Conservation (phyloP, 768 basidiomycete species). For the Mrakia gelida region DNA sequence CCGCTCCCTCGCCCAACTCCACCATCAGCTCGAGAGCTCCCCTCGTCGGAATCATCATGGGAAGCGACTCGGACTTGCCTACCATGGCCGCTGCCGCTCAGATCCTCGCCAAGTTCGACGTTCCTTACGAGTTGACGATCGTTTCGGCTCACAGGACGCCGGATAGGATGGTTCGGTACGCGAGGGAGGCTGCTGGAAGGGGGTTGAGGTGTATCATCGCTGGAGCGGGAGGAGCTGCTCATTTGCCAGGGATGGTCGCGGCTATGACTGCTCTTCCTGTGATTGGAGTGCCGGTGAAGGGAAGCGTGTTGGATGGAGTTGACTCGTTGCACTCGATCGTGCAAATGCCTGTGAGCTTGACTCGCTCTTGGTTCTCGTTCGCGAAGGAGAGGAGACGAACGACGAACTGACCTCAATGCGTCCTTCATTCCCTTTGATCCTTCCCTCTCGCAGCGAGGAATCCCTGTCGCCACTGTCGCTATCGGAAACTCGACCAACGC, state of each 20-base stretch:
- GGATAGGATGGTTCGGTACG: slow-evolving; percentile 74
- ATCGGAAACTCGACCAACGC: slow-evolving; percentile 95
- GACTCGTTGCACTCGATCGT: slow-evolving; percentile 97
- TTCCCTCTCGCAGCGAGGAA: slow-evolving; percentile 65
- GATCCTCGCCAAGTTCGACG: slow-evolving; percentile 70
- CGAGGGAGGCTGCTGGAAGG: slow-evolving; percentile 58
- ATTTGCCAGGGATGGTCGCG: slow-evolving; percentile 97
- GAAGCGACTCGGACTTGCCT: slow-evolving; percentile 95
- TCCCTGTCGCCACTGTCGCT: slow-evolving; percentile 94
- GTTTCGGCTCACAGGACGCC: slow-evolving; percentile 97
- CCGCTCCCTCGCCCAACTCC: slow-evolving; percentile 49
- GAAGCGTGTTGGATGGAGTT: slow-evolving; percentile 86
- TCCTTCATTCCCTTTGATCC: neutral
- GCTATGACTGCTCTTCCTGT: slow-evolving; percentile 88
- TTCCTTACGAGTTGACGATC: slow-evolving; percentile 91
- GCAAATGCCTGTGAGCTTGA: slow-evolving; percentile 84
- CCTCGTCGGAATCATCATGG: slow-evolving; percentile 93
- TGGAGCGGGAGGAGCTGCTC: slow-evolving; percentile 97
- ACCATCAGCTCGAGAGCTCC: slow-evolving; percentile 46
- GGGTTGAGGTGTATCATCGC: slow-evolving; percentile 71
- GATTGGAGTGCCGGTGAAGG: slow-evolving; percentile 94
- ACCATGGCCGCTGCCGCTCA: slow-evolving; percentile 83
- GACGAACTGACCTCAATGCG: neutral
- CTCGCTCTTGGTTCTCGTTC: too few species aligned
- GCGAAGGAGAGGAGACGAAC: too few species aligned